These are phyloP conservation scores for Penicillium thymicola DNA, from an alignment of 2,329 filamentous ascomycete species.

Conservation along the genomic window DNA sequence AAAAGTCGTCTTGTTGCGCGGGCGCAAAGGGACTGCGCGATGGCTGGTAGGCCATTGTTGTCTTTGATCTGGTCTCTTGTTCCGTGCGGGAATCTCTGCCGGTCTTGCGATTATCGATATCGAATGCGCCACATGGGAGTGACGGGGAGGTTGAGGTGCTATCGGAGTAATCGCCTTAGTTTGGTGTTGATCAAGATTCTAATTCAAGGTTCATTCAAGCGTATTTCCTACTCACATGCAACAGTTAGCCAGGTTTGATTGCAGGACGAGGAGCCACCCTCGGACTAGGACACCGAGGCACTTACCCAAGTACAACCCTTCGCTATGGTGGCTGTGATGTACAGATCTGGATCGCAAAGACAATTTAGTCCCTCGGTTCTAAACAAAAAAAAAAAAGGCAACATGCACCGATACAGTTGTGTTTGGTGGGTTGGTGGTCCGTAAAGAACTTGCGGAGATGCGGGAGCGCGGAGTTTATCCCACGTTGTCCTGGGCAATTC, in stretches of 20 bases:
- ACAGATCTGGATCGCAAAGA: background rate
- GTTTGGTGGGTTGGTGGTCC: background rate
- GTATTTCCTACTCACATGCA: background rate
- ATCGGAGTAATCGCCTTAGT: background rate
- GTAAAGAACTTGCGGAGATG: constrained; percentile 6
- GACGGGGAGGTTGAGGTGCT: background rate
- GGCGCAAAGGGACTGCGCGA: constrained; percentile 46
- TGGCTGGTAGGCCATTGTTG: constrained; percentile 52
- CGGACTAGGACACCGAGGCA: background rate
- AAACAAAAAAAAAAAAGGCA: background rate
- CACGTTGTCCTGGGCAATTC: background rate
- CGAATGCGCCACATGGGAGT: constrained; percentile 14
- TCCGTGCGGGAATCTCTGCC: constrained; percentile 3
- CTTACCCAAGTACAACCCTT: background rate
- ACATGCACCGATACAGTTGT: background rate
- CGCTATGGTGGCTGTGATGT: background rate
- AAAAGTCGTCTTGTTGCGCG: constrained; percentile 27
- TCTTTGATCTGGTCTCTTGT: background rate
- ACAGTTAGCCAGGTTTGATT: background rate
- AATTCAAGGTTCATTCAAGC: background rate
- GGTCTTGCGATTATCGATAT: constrained; percentile 6
- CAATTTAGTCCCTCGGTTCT: background rate
- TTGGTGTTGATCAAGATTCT: background rate
- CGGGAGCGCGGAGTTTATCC: constrained; percentile 6
- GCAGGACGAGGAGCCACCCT: background rate